These are phyloP conservation scores for Exobasidium cylindrosporum DNA, from an alignment of 1,284 basidiomycete genomes.

Conservation along the genomic window DNA sequence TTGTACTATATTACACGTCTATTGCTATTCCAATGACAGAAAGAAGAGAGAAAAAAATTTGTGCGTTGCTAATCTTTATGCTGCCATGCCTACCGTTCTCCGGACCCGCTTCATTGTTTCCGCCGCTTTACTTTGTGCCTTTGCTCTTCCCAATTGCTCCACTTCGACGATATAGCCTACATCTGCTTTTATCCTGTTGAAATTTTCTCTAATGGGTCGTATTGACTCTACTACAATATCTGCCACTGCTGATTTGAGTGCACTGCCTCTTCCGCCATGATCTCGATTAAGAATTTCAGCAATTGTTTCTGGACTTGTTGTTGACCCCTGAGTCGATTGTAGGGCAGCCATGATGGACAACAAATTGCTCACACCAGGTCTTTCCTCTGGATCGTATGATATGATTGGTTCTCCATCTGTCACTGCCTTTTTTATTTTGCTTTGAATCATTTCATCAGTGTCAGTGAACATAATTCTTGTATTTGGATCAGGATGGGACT, in stretches of 20 bases:
- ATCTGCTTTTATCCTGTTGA: conserved; percentile 66
- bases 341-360: conserved; percentile 65
- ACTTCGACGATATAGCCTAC: conserved; percentile 66
- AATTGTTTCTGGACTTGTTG: conserved; percentile 59
- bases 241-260: conserved; percentile 71
- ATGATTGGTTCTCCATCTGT: conserved; percentile 72
- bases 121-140: conserved; percentile 65
- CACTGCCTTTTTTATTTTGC: conserved; percentile 76
- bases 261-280: conserved; percentile 64
- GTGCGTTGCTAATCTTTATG: not conserved
- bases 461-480: conserved; percentile 87
- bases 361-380: conserved; percentile 81
- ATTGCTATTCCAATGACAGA: not conserved
- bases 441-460: conserved; percentile 62
- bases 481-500: conserved; percentile 74
- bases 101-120: conserved; percentile 70
- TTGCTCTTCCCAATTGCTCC: conserved; percentile 65
- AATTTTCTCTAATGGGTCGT: conserved; percentile 69
- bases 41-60: not conserved
- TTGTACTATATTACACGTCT: conserved; percentile 9
- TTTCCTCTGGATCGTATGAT: conserved; percentile 70
- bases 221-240: conserved; percentile 72
- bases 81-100: conserved; percentile 61
- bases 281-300: conserved; percentile 61
- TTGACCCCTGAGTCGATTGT: conserved; percentile 37